Base-by-base conservation (phyloP, 441 rosid species). In the Eutrema salsugineum region DNA sequence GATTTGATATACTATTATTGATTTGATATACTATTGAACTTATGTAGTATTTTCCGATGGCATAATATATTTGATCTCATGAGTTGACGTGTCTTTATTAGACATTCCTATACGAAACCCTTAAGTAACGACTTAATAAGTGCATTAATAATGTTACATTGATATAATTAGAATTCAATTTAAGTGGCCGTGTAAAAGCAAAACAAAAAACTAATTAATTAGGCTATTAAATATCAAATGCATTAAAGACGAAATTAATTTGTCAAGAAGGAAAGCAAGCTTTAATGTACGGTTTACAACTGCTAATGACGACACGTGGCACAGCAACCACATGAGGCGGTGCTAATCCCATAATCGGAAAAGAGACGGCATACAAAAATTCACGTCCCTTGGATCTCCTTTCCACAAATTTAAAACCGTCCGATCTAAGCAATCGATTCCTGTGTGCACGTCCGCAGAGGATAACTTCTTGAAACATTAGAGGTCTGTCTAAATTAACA, bases 301-400 rank as follows among this genome's bases (percentile, higher is more conserved):
- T 55, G 22, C n/a, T 62, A 76, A 69, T 69, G 1, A 63, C 35
- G 61, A 76, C 75, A 76, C 75, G 76, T 77, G 72, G 62, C 79
- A 35, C 5, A 64, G 1, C 36, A 58, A 49, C 70, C 56, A 38
- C 12, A 48, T 24, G 53, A 70, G 76, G 76, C 76, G 79, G 79
- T 76, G 79, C 68, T 63, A 8, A 42, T 60, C 73, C 68, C 63
- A 35, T 35, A 60, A 67, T 36, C 40, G 40, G 35, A 58, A 66
- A 58, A 19, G 20, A 72, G 54, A 64, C 71, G 27, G 6, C 48
- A 4, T 17, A 19, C 12, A 47, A 5, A 40, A 4, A 8, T 11
- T 49, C 6, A 19, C 46, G 10, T 40, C 76, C 79, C 28, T 70
- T 27, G 30, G 73, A 63, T 76, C 10, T 33, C 49, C 11, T 24